Base-by-base conservation (phyloP, 75 land plant genomes). In the Picea sitchensis region DNA sequence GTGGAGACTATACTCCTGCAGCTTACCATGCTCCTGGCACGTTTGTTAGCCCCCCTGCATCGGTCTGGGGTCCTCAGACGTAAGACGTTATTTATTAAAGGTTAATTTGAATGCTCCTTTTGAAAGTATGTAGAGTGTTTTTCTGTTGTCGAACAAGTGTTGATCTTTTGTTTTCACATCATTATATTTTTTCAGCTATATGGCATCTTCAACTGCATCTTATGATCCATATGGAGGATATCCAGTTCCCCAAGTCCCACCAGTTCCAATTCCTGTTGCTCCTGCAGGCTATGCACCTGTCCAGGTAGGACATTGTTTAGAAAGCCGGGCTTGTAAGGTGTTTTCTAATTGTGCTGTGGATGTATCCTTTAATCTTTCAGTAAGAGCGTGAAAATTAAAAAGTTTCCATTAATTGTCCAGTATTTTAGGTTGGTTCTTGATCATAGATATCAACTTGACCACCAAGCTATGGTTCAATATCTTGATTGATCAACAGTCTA, bases 41-140 rank as follows among this genome's bases (percentile, higher is more conserved):
- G 68, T 90, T 91, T 80, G 91, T 90, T 73, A 89, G 92, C 76
- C 91, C 92, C 56, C 87, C 95, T 64, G 82, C 98, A 65, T 88
- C 96, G 89, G 90, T 93, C 68, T 98, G 99, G 99, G 92, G 85
- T 59, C 94, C 96, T 21, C 96, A 90, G 82, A 88, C 90, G 98
- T 93, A 77, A 61, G 61, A 31, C 12, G 12, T 61, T 41, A 41
- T 65, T 31, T 11, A 14, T 68, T 21, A 57, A 59, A 51, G 32
- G 18, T 59, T 44, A 54, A 21, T 36, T 59, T 65, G 15, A 14
- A 54, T 67, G 32, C n/a, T 63, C 56, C 61, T 81, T 44, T n/a
- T 75, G 64, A 23, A 20, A 51, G 32, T 78, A 14, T 73, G 2
- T 31, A 20, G n/a, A 18, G 26, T 76, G 71, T 18, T 56, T 84